These are phyloP conservation scores for Daldinia vernicosa DNA, from an alignment of 495 filamentous ascomycete species.

Conservation along the genomic window DNA sequence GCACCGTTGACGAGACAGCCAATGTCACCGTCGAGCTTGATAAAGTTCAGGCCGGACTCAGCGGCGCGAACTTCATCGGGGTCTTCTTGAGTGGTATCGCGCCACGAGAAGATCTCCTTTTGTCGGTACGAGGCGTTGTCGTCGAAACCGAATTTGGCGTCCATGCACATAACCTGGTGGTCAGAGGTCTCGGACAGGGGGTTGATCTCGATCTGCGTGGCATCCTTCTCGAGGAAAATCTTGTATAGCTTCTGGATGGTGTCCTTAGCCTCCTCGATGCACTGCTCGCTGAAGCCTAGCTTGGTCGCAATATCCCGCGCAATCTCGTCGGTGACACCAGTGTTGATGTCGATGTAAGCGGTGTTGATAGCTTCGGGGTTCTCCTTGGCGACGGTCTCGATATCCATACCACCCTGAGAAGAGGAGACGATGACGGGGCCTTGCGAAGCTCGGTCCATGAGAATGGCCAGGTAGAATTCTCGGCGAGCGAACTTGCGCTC, in stretches of 20 bases:
- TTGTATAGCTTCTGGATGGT: conserved; percentile 99
- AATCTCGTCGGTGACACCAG: conserved; percentile 94
- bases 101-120: conserved; percentile 92
- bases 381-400: conserved; percentile 98
- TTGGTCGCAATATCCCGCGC: conserved; percentile 88
- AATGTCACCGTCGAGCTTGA: conserved; percentile 99
- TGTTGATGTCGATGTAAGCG: conserved; percentile 91
- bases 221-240: conserved; percentile 97
- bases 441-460: conserved; percentile 95
- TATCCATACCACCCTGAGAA: conserved; percentile 98
- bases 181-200: conserved; percentile 96
- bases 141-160: conserved; percentile 97
- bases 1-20: conserved; percentile 99
- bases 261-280: conserved; percentile 90
- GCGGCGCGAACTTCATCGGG: conserved; percentile 96
- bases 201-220: conserved; percentile 99
- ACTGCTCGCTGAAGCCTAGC: conserved; percentile 96
- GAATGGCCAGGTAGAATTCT: conserved; percentile 97
- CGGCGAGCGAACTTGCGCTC: conserved; percentile 99
- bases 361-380: conserved; percentile 94
- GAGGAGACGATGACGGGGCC: conserved; percentile 95
- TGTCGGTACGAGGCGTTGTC: conserved; percentile 99
- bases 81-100: conserved; percentile 95
- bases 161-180: conserved; percentile 98
- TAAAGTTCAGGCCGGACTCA: conserved; percentile 95